phyloP scores from a whole-genome alignment of 352 stramenopile genomes.

The Globisporangium paddicum region DNA sequence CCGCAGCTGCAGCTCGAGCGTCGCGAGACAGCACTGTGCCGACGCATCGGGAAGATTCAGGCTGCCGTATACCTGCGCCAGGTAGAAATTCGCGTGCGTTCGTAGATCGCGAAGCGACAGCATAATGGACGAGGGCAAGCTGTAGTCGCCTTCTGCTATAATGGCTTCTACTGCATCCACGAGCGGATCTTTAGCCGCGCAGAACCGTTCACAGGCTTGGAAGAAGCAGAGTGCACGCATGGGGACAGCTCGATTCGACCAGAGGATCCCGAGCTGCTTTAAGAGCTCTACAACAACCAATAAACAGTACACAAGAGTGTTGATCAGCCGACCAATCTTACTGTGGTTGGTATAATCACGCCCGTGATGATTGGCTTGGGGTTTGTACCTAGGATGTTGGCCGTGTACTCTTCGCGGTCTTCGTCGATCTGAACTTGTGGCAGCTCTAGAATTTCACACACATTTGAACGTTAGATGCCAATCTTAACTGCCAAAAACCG shows the following conservation, averaged over 20 bases:
- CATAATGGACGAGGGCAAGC: not conserved
- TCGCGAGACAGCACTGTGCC: slow-evolving; percentile 53
- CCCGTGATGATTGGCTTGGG: not conserved
- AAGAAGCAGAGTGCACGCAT: slow-evolving; percentile 58
- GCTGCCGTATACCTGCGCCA: slow-evolving; percentile 62
- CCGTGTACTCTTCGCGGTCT: slow-evolving; percentile 15
- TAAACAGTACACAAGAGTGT: not conserved
- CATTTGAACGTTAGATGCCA: not conserved
- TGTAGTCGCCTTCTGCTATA: not conserved
- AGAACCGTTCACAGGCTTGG: slow-evolving; percentile 25
- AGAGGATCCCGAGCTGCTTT: slow-evolving; percentile 65
- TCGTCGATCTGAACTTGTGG: slow-evolving; percentile 15
- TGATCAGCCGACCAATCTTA: not conserved
- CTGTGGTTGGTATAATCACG: not conserved
- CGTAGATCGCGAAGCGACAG: slow-evolving; percentile 14
- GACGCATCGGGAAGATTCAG: slow-evolving; percentile 46
- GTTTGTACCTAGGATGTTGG: slow-evolving; percentile 16
- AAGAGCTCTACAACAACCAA: slow-evolving; percentile 27
- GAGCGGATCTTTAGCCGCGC: slow-evolving; percentile 1
- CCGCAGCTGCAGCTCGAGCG: slow-evolving; percentile 56
- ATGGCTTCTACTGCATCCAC: not conserved
- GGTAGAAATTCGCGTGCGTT: slow-evolving; percentile 62
- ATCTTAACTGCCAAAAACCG: too few relatives aligned
- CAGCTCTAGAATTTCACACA: slow-evolving; percentile 9
- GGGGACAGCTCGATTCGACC: slow-evolving; percentile 46